A percentile compares a stretch with the other conserved stretches of the same genome.
These are phyloP conservation scores for Ganoderma boninense DNA, from an alignment of 1,284 basidiomycete genomes.

Conservation along the genomic window DNA sequence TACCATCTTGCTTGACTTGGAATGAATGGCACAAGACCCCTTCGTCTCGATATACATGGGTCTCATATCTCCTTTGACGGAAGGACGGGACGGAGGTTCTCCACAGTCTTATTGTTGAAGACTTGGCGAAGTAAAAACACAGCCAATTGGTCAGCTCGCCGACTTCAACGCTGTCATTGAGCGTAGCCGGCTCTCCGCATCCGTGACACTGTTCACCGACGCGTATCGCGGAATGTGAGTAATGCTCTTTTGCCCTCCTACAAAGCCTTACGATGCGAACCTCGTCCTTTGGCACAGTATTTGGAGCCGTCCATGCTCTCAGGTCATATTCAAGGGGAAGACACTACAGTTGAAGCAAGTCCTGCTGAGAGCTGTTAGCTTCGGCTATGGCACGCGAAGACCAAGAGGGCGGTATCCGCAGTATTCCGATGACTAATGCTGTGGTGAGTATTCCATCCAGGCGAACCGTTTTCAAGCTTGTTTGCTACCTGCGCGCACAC, in stretches of 20 bases:
- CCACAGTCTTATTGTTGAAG: background rate
- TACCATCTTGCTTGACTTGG: slow-evolving; percentile 8
- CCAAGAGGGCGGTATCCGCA: background rate
- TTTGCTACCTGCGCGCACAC: background rate
- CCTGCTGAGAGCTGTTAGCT: background rate
- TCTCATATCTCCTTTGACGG: background rate
- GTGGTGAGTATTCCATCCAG: background rate
- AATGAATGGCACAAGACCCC: background rate
- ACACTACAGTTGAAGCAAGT: background rate
- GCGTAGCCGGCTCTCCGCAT: background rate
- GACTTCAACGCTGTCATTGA: background rate
- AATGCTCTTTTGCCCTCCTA: background rate
- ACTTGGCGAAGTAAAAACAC: slow-evolving; percentile 8
- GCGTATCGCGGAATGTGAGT: background rate
- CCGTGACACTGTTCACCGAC: background rate
- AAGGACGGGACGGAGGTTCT: background rate
- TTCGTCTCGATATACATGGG: background rate
- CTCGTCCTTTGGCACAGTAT: background rate
- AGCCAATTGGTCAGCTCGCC: background rate
- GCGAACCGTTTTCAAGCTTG: background rate
- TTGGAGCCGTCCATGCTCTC: background rate
- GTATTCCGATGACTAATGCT: background rate
- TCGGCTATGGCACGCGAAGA: background rate
- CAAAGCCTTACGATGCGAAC: background rate
- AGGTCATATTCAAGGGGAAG: background rate